A percentile compares a stretch with the other conserved stretches of the same genome.
Conservation (phyloP, 768 basidiomycete genomes). For the Lentinula edodes region DNA sequence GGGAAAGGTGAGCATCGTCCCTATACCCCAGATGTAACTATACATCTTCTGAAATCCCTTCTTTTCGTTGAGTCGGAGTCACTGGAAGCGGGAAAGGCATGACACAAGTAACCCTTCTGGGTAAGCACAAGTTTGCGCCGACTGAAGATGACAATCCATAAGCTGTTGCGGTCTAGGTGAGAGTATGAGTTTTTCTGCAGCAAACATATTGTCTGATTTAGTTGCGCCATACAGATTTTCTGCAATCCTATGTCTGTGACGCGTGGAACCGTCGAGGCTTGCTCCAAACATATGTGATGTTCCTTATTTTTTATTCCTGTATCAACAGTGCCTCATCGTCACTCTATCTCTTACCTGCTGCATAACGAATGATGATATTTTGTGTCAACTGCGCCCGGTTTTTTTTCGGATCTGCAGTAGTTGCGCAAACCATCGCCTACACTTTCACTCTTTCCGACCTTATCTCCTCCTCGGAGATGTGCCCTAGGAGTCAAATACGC, state of each 20-base stretch:
- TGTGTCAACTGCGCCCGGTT: background rate
- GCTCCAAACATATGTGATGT: slow-evolving; percentile 26
- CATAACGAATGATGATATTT: background rate
- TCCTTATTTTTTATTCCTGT: slow-evolving; percentile 19
- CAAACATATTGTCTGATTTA: background rate
- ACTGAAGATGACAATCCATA: slow-evolving; percentile 38
- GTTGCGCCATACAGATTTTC: background rate
- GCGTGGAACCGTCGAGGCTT: background rate
- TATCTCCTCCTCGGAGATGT: slow-evolving; percentile 3
- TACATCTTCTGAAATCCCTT: slow-evolving; percentile 11
- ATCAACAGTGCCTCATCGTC: slow-evolving; percentile 24
- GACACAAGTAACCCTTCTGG: slow-evolving; percentile 64
- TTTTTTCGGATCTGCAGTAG: background rate
- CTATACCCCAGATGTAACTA: slow-evolving; percentile 6
- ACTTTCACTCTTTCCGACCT: background rate
- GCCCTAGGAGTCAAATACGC: background rate
- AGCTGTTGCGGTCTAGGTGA: background rate
- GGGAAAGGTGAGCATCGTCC: slow-evolving; percentile 62
- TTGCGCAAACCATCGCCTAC: background rate
- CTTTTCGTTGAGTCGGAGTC: slow-evolving; percentile 63
- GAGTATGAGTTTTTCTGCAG: background rate
- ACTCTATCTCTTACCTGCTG: slow-evolving; percentile 9
- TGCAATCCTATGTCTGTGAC: background rate
- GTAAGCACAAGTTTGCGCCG: slow-evolving; percentile 71
- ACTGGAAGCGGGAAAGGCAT: slow-evolving; percentile 88